Evolutionary conservation across 371 early-diverging fungal genomes (phyloP).

Genomic region (Actinomortierella wolfii): DNA sequence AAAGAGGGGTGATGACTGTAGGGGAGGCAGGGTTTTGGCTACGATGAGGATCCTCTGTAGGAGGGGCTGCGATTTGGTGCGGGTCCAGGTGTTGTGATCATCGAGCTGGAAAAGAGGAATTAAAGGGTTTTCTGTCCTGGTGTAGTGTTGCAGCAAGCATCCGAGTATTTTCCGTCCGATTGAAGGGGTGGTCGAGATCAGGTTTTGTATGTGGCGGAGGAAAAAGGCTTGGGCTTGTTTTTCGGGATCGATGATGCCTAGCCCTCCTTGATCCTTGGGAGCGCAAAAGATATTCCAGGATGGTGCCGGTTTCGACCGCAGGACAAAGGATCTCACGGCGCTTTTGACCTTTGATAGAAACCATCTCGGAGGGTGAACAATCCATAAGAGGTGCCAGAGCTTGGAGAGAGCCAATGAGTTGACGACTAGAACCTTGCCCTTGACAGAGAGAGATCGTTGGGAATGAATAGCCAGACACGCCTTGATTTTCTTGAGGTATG

Average conservation of each 20-base stretch:
- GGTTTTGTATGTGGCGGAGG: too few species aligned
- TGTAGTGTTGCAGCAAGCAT: too few species aligned
- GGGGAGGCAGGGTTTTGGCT: too few species aligned
- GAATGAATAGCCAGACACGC: slow-evolving; percentile 5
- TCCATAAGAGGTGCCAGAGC: slow-evolving; percentile 37
- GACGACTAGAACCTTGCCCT: slow-evolving; percentile 19
- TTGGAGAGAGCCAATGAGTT: slow-evolving; percentile 33
- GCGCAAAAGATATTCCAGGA: not conserved
- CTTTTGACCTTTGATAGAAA: not conserved
- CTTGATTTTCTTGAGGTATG: slow-evolving; percentile 7
- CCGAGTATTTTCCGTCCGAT: too few species aligned
- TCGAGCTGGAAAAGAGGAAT: too few species aligned
- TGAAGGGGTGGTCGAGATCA: too few species aligned
- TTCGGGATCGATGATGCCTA: slow-evolving; percentile 10
- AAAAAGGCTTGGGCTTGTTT: too few species aligned
- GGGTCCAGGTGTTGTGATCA: too few species aligned
- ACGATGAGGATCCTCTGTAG: too few species aligned
- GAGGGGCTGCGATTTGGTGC: too few species aligned
- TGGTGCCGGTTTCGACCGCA: slow-evolving; percentile 6
- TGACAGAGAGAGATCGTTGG: slow-evolving; percentile 17
- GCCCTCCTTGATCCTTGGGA: slow-evolving; percentile 3
- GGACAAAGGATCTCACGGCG: not conserved
- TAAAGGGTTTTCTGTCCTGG: too few species aligned
- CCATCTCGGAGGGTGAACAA: slow-evolving; percentile 1
- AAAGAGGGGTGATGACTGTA: too few species aligned